Conservation (phyloP, 176 grass and related monocot species). For the Lolium multiflorum region DNA sequence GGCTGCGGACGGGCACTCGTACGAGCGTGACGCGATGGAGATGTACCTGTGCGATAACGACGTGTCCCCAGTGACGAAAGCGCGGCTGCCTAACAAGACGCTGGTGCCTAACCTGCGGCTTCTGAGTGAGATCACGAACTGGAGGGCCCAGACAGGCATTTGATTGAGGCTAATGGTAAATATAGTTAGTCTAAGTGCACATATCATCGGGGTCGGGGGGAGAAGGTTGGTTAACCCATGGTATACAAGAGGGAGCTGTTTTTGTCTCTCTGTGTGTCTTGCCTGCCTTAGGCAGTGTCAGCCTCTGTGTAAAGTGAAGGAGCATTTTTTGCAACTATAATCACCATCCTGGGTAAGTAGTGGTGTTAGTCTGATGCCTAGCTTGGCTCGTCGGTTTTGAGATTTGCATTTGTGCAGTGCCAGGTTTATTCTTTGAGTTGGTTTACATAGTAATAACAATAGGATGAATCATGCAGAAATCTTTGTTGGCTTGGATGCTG, state of each 20-base stretch:
- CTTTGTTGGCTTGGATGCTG: not conserved
- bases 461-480: not conserved
- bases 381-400: not conserved
- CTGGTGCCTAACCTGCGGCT: constrained; percentile 41
- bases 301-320: not conserved
- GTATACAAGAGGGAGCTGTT: not conserved
- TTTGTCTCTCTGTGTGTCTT: not conserved
- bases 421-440: not conserved
- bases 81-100: constrained; percentile 36
- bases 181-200: constrained; percentile 26
- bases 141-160: constrained; percentile 16
- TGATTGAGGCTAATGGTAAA: not conserved
- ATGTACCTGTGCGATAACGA: constrained; percentile 52
- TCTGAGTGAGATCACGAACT: constrained; percentile 40
- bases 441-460: not conserved
- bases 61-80: constrained; percentile 48
- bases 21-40: constrained; percentile 72
- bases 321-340: not conserved
- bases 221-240: constrained; percentile 1
- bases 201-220: not conserved
- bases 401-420: not conserved
- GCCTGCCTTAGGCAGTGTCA: not conserved
- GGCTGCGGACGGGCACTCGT: constrained; percentile 77
- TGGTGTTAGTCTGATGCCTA: no score
- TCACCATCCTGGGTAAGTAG: not conserved